Base-by-base conservation (phyloP, 192 early-diverging fungal species). In the Spizellomyces sp. region DNA sequence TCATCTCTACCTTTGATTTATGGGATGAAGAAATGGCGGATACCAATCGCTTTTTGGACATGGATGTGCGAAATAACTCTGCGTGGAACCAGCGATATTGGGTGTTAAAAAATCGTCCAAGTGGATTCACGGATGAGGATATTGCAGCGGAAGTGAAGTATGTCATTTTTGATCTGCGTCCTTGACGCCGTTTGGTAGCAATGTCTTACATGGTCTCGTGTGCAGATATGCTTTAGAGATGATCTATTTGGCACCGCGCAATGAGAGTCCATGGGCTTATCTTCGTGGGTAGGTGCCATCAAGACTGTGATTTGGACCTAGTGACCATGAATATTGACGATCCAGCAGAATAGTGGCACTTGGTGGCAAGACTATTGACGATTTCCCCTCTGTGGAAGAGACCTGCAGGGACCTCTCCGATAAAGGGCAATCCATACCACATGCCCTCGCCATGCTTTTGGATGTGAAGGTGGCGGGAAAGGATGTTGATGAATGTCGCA, bases 81-180 rank as follows among this genome's bases (percentile, higher is more conserved):
- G 96, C 96, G 0, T 98, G 96, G 98, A 99, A 98, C 78, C 94
- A 99, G 67, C 88, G 98, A 19, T 96, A 85, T 76, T 99, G 91
- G 90, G 83, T 87, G 89, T 4, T 85, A 85, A 41, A 60, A 71
- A 52, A 74, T 69, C 77, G 77, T 19, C 79, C 77, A 9, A 73
- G 62, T n/a, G 76, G 67, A 21, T 73, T 78, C 54, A 44, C 73
- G 6, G 77, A 80, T 9, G 85, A 84, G n/a, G 64, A 75, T 6
- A 41, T 90, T 15, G 70, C 79, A 15, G 54, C 57, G 9, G 95
- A 97, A 74, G 81, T 96, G 22, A 77, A 84, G 81, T 94, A 86
- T 81, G 81, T 75, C 10, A 50, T 47, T 22, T 14, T 14, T 27
- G 17, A 5, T 1, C 59, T 36, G 27, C 27, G 27, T 36, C 27